These are phyloP conservation scores for Bipolaris bicolor DNA, from an alignment of 2,329 filamentous ascomycete species.

Conservation along the genomic window DNA sequence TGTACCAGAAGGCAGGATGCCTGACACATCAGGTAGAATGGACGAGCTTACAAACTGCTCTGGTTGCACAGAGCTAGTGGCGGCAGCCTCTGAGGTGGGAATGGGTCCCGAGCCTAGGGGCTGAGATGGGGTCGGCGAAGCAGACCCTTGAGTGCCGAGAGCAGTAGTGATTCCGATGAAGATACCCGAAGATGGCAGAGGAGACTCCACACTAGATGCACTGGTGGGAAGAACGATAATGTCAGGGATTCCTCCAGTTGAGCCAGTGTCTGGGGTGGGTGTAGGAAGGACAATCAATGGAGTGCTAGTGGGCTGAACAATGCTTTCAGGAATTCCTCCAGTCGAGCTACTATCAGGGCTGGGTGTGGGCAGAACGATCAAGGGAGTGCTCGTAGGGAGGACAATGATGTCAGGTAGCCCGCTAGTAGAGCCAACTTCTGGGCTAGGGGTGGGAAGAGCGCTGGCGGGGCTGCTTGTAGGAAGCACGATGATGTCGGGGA, in stretches of 20 bases:
- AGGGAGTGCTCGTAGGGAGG: constrained; percentile 25
- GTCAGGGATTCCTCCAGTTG: constrained; percentile 32
- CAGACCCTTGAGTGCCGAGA: constrained; percentile 31
- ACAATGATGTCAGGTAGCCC: constrained; percentile 29
- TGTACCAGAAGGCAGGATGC: constrained; percentile 26
- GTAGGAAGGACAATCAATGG: constrained; percentile 12
- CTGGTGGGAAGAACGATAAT: constrained; percentile 33
- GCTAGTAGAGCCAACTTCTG: constrained; percentile 28
- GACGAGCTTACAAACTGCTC: constrained; percentile 25
- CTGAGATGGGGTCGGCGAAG: constrained; percentile 17
- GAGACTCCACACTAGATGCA: constrained; percentile 5
- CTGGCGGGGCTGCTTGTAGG: constrained; percentile 1
- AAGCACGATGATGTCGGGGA: constrained; percentile 27
- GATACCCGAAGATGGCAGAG: constrained; percentile 32
- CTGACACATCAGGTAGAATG: constrained; percentile 30
- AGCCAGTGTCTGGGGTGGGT: constrained; percentile 22
- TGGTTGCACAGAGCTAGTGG: constrained; percentile 18
- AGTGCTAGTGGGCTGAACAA: not conserved
- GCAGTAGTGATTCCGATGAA: constrained; percentile 47
- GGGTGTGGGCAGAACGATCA: constrained; percentile 30
- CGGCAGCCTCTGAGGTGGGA: constrained; percentile 28
- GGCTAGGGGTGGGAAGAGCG: constrained; percentile 15
- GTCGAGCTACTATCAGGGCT: not conserved
- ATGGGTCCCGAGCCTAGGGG: constrained; percentile 26
- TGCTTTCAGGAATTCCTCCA: not conserved